phyloP scores from a whole-genome alignment of 768 basidiomycete species.

The Boletus edulis region DNA sequence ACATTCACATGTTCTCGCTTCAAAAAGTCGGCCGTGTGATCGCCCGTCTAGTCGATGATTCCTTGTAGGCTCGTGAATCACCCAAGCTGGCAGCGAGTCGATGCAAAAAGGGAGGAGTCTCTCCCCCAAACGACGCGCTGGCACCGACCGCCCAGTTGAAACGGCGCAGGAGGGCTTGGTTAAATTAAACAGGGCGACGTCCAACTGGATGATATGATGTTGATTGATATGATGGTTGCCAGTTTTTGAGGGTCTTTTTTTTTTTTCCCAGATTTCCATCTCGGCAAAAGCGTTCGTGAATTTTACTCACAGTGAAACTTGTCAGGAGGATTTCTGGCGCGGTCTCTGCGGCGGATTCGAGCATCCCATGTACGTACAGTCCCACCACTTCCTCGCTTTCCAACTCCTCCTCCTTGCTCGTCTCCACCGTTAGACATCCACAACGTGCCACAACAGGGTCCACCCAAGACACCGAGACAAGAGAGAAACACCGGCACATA shows the following conservation, averaged over 20 bases:
- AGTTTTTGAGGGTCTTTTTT: not conserved
- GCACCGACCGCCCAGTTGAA: not conserved
- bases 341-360: slow-evolving; percentile 14
- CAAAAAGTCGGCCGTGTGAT: not conserved
- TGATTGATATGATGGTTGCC: not conserved
- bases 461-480: slow-evolving; percentile 15
- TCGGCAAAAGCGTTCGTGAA: slow-evolving; percentile 6
- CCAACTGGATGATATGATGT: not conserved
- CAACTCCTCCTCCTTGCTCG: not conserved
- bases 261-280: not conserved
- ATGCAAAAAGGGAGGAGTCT: slow-evolving; percentile 7
- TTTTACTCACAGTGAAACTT: slow-evolving; percentile 12
- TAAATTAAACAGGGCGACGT: not conserved
- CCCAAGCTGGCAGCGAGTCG: slow-evolving; percentile 1
- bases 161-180: not conserved
- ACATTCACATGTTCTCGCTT: not conserved
- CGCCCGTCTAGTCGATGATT: not conserved
- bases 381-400: not conserved
- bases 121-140: slow-evolving; percentile 4
- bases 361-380: slow-evolving; percentile 8
- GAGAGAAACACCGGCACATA: slow-evolving; percentile 4
- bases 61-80: slow-evolving; percentile 2
- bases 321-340: slow-evolving; percentile 16
- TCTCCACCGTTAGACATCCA: not conserved
- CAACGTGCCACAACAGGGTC: too few species aligned